Evolutionary conservation across 352 stramenopile species (phyloP).

Genomic region (Phytophthora sp.): DNA sequence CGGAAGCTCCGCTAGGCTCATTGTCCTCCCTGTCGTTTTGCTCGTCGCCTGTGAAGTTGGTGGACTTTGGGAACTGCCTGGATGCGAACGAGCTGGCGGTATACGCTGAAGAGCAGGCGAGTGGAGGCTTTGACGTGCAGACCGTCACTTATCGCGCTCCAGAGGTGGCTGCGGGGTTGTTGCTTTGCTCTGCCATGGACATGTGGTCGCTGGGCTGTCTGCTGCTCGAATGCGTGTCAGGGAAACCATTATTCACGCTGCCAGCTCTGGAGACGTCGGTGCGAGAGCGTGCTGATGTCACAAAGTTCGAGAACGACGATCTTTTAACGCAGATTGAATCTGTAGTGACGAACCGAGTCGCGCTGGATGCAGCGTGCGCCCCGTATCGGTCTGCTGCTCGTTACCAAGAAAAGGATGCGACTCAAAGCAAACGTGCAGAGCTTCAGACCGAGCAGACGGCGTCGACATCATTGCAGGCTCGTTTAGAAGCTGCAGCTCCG

Average conservation of each 20-base stretch:
- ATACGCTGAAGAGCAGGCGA: constrained; percentile 39
- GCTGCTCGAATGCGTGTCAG: constrained; percentile 64
- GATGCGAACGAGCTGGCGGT: constrained; percentile 44
- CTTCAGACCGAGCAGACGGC: constrained; percentile 19
- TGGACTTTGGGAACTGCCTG: constrained; percentile 84
- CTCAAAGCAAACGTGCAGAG: constrained; percentile 1
- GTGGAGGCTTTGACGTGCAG: constrained; percentile 69
- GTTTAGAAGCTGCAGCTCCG: constrained; percentile 42
- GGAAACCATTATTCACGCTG: constrained; percentile 61
- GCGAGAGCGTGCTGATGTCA: constrained; percentile 16
- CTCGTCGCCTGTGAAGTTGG: constrained; percentile 57
- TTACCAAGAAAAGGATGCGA: constrained; percentile 19
- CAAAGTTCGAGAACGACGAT: constrained; percentile 39
- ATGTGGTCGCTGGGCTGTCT: constrained; percentile 85
- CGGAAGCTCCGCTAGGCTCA: constrained; percentile 22
- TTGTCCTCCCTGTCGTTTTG: constrained; percentile 2
- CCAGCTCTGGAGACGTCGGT: constrained; percentile 16
- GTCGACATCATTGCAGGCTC: constrained; percentile 21
- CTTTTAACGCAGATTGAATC: constrained; percentile 56
- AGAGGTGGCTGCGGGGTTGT: constrained; percentile 67
- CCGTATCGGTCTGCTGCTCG: constrained; percentile 39
- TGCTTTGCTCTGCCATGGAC: constrained; percentile 68
- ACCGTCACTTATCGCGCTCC: constrained; percentile 76
- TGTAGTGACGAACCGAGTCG: constrained; percentile 37
- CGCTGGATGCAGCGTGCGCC: constrained; percentile 29